These are phyloP conservation scores for Coelastrella sp. DNA, from an alignment of 139 green algal species.

Conservation along the genomic window DNA sequence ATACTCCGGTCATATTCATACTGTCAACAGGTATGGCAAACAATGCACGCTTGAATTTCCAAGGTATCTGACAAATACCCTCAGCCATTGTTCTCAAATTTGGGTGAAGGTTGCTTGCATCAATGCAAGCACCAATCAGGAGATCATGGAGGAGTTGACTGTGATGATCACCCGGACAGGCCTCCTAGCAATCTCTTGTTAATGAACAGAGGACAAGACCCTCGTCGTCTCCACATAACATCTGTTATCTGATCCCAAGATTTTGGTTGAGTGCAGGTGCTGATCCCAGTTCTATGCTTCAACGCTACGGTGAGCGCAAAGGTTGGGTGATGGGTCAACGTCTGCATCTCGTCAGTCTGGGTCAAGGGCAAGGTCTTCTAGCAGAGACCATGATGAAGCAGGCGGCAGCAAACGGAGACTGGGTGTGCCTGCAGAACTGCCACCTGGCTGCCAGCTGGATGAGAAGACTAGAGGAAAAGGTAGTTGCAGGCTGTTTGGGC, in stretches of 20 bases:
- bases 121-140: too few relatives aligned
- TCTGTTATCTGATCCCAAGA: too few relatives aligned
- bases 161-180: too few relatives aligned
- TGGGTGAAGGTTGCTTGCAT: too few relatives aligned
- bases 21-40: slow-evolving; percentile 70
- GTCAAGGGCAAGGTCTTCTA: slow-evolving; percentile 87
- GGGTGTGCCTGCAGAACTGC: slow-evolving; percentile 92
- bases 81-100: too few relatives aligned
- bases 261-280: too few relatives aligned
- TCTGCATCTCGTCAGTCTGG: slow-evolving; percentile 80
- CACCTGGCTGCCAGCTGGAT: slow-evolving; percentile 89
- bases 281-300: slow-evolving; percentile 76
- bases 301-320: slow-evolving; percentile 76
- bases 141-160: too few relatives aligned
- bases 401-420: slow-evolving; percentile 74
- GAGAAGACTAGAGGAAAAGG: slow-evolving; percentile 64
- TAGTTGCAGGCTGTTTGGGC: neutral
- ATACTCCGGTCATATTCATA: slow-evolving; percentile 89
- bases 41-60: neutral
- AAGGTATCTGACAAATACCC: too few relatives aligned
- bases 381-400: slow-evolving; percentile 79
- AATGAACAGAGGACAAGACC: too few relatives aligned
- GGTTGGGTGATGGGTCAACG: slow-evolving; percentile 64
- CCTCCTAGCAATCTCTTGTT: too few relatives aligned
- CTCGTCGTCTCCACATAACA: too few relatives aligned